Evolutionary conservation across 768 basidiomycete genomes (phyloP).

Genomic region (Cyathus striatus): DNA sequence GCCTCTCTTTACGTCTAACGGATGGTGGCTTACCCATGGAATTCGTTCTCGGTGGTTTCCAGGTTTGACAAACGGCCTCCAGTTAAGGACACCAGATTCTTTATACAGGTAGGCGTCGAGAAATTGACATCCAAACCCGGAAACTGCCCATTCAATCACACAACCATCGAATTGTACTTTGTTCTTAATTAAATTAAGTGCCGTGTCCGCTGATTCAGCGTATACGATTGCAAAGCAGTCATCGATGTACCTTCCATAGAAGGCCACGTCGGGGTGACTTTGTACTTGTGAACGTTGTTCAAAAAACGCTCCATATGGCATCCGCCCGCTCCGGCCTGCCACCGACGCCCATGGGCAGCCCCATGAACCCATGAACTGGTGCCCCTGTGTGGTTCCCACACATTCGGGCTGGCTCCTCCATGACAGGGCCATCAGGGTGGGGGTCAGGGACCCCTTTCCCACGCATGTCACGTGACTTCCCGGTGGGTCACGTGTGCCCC

Average conservation of each 20-base stretch:
- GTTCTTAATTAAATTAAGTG: background rate
- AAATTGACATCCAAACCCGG: background rate
- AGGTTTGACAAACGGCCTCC: background rate
- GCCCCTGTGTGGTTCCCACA: too few relatives aligned
- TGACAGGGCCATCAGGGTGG: too few relatives aligned
- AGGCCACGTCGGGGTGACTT: background rate
- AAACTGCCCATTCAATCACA: background rate
- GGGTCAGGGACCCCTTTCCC: too few relatives aligned
- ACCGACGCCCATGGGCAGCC: background rate
- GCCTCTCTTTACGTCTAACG: background rate
- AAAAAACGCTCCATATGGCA: background rate
- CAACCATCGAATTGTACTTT: background rate
- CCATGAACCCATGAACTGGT: too few relatives aligned
- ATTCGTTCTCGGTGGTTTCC: background rate
- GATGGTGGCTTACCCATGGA: background rate
- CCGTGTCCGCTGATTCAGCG: background rate
- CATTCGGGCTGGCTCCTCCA: too few relatives aligned
- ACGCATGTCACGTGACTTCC: too few relatives aligned
- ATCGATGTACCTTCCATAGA: constrained; percentile 1
- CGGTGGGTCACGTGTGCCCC: too few relatives aligned
- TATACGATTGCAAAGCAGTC: constrained; percentile 1
- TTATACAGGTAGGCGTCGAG: background rate
- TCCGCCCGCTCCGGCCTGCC: background rate
- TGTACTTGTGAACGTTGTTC: background rate
- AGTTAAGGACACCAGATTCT: background rate